Base-by-base conservation (phyloP, 1,139 yeast species). In the Yarrowia galli region DNA sequence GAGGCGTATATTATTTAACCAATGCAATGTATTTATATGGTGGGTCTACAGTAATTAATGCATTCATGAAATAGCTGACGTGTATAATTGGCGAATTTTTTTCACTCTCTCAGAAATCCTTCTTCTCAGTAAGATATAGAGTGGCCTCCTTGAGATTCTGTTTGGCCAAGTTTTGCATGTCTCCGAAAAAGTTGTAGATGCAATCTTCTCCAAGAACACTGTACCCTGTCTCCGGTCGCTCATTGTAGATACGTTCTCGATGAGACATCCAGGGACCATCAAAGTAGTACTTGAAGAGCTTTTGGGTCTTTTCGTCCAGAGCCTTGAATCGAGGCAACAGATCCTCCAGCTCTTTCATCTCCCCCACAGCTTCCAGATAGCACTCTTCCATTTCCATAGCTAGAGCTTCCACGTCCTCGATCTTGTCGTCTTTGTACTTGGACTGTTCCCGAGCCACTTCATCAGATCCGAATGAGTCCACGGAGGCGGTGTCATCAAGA, bases 1-100 rank as follows among this genome's bases (percentile, higher is more conserved):
- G 66, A 61, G 45, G 56, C 46, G 23, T 61, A 46, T 38, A 61
- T 61, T 48, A 46, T 61, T 35, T 48, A 48, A 48, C 53, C 36
- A 48, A 25, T 7, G n/a, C 32, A 28, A 48, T 48, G 38, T 48
- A 48, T 28, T 48, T 48, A 48, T 48, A 46, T 46, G 35, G 25
- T 9, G 51, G 25, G 12, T 40, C n/a, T 5, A 45, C 28, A 22
- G 32, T 28, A 28, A 28, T 28, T 23, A 23, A 23, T 15, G 7
- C 51, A 23, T 18, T 12, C 15, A 35, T 35, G 15, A 13, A 35
- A 12, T 8, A 9, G 4, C 2, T 13, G n/a, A 36, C n/a, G n/a
- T n/a, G n/a, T n/a, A n/a, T n/a, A n/a, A n/a, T n/a, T n/a, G n/a
- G n/a, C n/a, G n/a, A n/a, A n/a, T n/a, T n/a, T n/a, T n/a, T n/a